Percentiles rank a stretch among this genome's conserved stretches.
Conservation (phyloP, 176 grass and related monocot genomes). For the Rhynchospora tenuis region DNA sequence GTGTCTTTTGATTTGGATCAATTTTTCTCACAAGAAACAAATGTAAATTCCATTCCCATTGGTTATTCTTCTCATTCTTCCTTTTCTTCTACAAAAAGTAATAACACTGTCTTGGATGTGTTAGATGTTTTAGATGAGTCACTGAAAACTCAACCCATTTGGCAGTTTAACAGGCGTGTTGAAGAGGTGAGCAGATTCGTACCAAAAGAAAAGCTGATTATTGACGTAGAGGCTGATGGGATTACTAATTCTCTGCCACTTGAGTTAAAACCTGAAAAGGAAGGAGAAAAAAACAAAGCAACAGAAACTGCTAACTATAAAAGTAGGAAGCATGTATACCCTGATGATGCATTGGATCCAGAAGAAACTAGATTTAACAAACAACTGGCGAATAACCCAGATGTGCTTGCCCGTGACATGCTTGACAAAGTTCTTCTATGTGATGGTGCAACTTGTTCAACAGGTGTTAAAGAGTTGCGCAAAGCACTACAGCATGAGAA, state of each 20-base stretch:
- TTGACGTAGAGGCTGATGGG: conserved; percentile 41
- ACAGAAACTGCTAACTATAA: conserved; percentile 22
- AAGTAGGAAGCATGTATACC: conserved; percentile 68
- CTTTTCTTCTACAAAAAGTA: conserved; percentile 20
- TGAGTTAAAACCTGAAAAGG: not conserved
- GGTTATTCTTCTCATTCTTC: conserved; percentile 24
- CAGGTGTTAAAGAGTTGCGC: conserved; percentile 54
- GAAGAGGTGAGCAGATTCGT: conserved; percentile 72
- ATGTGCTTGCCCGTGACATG: conserved; percentile 61
- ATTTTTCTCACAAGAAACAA: conserved; percentile 10
- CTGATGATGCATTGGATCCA: conserved; percentile 55
- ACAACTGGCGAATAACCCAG: conserved; percentile 58
- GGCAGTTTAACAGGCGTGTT: conserved; percentile 51
- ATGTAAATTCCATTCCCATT: not conserved
- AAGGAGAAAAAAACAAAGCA: not conserved
- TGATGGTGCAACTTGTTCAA: conserved; percentile 52
- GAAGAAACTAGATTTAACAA: conserved; percentile 79
- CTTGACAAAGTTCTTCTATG: conserved; percentile 86
- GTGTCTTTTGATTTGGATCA: conserved; percentile 18
- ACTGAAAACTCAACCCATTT: conserved; percentile 28
- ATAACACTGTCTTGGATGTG: conserved; percentile 10
- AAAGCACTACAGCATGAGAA: conserved; percentile 49
- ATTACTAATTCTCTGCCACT: not conserved
- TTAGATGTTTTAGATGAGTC: conserved; percentile 9
- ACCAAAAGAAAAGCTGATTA: conserved; percentile 53